phyloP scores from a whole-genome alignment of 148 eudicot species.

The Dysphania ambrosioides region DNA sequence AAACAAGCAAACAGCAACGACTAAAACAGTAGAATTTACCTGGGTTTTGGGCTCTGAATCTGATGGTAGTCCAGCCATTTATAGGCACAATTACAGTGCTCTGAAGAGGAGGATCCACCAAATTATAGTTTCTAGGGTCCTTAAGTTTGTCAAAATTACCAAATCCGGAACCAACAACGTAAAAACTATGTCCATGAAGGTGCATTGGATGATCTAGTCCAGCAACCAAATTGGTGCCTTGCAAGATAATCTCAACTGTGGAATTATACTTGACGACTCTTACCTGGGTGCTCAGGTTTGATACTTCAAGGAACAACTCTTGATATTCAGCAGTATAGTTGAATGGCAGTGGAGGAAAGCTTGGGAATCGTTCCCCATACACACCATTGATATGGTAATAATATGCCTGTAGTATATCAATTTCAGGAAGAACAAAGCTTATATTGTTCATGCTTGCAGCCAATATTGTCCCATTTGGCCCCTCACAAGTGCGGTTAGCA shows the following conservation, averaged over 20 bases:
- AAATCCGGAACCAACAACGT: conserved; percentile 31
- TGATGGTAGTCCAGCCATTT: conserved; percentile 36
- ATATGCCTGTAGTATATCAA: conserved; percentile 33
- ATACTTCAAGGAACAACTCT: conserved; percentile 12
- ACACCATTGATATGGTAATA: conserved; percentile 34
- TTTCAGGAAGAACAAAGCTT: conserved; percentile 27
- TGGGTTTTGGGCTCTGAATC: conserved; percentile 39
- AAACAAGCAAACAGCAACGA: background rate
- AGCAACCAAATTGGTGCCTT: conserved; percentile 27
- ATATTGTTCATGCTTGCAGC: conserved; percentile 35
- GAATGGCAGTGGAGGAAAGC: conserved; percentile 25
- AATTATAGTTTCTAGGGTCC: conserved; percentile 28
- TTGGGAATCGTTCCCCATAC: conserved; percentile 22
- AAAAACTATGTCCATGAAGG: conserved; percentile 37
- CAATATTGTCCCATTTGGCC: conserved; percentile 29
- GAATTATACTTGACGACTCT: conserved; percentile 28
- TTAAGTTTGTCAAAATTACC: conserved; percentile 31
- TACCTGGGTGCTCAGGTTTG: conserved; percentile 26
- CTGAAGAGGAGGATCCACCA: conserved; percentile 33
- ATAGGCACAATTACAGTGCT: conserved; percentile 32
- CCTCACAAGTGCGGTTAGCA: conserved; percentile 21
- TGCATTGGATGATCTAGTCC: conserved; percentile 41
- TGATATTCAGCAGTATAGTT: conserved; percentile 32
- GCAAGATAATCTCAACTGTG: conserved; percentile 27
- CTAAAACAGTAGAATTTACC: conserved; percentile 15